Percentiles rank a stretch among this genome's conserved stretches.
Conservation (phyloP, 139 green algal genomes). For the Zygnema circumcarinatum region DNA sequence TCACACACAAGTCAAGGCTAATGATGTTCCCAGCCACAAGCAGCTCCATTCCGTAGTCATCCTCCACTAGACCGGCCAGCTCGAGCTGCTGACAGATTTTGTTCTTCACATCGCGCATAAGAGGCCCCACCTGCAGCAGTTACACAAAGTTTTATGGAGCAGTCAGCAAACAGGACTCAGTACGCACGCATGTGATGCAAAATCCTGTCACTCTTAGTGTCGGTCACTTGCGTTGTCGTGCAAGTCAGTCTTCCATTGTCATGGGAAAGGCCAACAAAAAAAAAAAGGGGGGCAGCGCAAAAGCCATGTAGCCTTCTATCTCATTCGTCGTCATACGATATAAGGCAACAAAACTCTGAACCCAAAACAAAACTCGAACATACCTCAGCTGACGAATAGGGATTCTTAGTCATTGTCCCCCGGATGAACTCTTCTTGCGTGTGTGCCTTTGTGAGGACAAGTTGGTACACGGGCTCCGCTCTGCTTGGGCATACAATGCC, state of each 20-base stretch:
- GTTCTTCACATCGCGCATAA: conserved; percentile 78
- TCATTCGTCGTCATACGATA: no score
- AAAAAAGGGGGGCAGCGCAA: neutral
- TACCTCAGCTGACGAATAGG: conserved; percentile 63
- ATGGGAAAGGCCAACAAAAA: no score
- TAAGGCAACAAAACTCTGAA: no score
- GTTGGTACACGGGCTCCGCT: conserved; percentile 50
- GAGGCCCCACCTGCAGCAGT: conserved; percentile 51
- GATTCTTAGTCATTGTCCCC: conserved; percentile 66
- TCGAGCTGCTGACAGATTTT: conserved; percentile 72
- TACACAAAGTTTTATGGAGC: no score
- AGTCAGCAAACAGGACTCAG: no score
- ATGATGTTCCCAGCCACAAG: conserved; percentile 71
- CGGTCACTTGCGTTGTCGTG: no score
- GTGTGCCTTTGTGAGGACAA: conserved; percentile 70
- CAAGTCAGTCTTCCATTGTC: no score
- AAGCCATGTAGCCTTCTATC: no score
- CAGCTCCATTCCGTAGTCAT: conserved; percentile 80
- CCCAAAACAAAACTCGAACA: no score
- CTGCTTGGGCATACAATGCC: conserved; percentile 30
- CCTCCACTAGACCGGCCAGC: conserved; percentile 71
- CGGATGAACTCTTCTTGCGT: conserved; percentile 79
- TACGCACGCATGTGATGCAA: no score
- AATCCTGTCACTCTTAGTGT: no score
- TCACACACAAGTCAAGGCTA: conserved; percentile 65